Base-by-base conservation (phyloP, 495 filamentous ascomycete genomes). In the Polyplosphaeria fusca region DNA sequence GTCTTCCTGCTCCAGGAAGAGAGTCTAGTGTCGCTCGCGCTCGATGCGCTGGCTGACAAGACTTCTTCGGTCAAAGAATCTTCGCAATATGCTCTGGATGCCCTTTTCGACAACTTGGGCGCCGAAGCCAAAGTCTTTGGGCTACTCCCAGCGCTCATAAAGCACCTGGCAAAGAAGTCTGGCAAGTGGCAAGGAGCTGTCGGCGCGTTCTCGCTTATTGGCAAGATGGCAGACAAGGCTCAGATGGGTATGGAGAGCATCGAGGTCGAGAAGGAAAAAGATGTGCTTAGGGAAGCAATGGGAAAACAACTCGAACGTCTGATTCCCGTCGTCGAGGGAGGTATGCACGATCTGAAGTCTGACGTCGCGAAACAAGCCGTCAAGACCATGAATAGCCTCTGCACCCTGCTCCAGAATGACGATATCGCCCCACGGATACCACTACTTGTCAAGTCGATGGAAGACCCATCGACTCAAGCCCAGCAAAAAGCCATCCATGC, bases 111-210 rank as follows among this genome's bases (percentile, higher is more conserved):
- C 45, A 77, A 83, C 64, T 76, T 99, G 28, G 86, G 81, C 64
- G 75, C 89, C 47, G 92, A 97, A 74, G 82, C 87, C 23, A 78
- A 91, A 60, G 86, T 92, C 53, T 82, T 82, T 49, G 89, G 84
- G 13, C 79, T 96, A 19, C 73, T 96, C 27, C 88, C 90, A 4
- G 79, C 82, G 5, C 71, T 97, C 40, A 74, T 79, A 48, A 67
- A 75, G 32, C 96, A 96, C 68, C 75, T 96, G 13, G 77, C 79
- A 67, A 92, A 88, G 69, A 79, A 80, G 50, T 82, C 86, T 19
- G 90, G 87, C 52, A 98, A 96, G 73, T 97, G 91, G 91, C 93
- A 99, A 71, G 92, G 93, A 16, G 86, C 86, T 26, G 87, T 96
- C 35, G 92, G 88, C 48, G 93, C 89, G 19, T 84, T 86, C 63